Evolutionary conservation across 768 basidiomycete species (phyloP).

Genomic region (Amanita rubescens): DNA sequence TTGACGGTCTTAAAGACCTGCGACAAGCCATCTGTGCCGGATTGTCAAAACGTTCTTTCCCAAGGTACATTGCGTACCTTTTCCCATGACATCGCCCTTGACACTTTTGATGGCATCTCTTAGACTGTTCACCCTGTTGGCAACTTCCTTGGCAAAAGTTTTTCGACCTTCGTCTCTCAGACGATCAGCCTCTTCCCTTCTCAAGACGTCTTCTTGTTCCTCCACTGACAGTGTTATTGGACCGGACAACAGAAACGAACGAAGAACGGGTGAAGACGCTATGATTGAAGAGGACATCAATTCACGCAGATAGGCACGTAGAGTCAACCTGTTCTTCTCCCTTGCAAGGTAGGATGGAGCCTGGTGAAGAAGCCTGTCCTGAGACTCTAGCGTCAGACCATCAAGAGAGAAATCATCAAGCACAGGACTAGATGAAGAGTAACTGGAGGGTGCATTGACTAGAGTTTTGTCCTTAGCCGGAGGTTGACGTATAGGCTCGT

Average conservation of each 20-base stretch:
- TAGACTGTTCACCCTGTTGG: slow-evolving; percentile 77
- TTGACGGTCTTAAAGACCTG: slow-evolving; percentile 87
- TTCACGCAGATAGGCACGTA: slow-evolving; percentile 85
- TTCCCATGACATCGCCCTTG: slow-evolving; percentile 89
- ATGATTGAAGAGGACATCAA: slow-evolving; percentile 65
- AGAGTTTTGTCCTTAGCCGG: slow-evolving; percentile 85
- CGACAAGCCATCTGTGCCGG: slow-evolving; percentile 70
- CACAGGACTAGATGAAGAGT: slow-evolving; percentile 21
- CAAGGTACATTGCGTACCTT: slow-evolving; percentile 36
- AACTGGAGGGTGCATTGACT: slow-evolving; percentile 38
- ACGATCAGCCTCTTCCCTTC: slow-evolving; percentile 84
- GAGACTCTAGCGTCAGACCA: slow-evolving; percentile 4
- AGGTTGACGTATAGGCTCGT: slow-evolving; percentile 71
- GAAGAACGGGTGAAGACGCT: slow-evolving; percentile 81
- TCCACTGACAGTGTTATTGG: slow-evolving; percentile 59
- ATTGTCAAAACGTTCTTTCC: not conserved
- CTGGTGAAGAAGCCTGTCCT: not conserved
- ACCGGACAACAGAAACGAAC: slow-evolving; percentile 75
- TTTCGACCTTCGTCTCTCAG: slow-evolving; percentile 83
- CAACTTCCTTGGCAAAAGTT: slow-evolving; percentile 82
- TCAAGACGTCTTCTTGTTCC: slow-evolving; percentile 73
- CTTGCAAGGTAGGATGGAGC: slow-evolving; percentile 55
- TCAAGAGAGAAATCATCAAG: slow-evolving; percentile 7
- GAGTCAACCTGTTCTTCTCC: slow-evolving; percentile 92
- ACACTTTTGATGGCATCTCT: slow-evolving; percentile 79